phyloP scores from a whole-genome alignment of 139 green algal species.

The Chlamydomonas applanata region DNA sequence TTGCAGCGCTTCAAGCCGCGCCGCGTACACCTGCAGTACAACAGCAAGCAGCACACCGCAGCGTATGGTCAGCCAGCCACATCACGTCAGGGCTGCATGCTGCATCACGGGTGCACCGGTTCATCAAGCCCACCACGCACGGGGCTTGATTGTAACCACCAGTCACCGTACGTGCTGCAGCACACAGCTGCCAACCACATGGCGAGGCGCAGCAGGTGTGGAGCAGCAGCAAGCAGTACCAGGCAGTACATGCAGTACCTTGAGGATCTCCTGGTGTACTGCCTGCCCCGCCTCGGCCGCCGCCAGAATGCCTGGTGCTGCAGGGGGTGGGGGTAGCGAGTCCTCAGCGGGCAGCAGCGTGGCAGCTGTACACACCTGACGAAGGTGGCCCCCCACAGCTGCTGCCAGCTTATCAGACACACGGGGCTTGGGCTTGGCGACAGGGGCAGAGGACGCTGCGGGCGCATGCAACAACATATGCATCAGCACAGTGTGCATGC shows the following conservation, averaged over 20 bases:
- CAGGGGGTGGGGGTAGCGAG: too few species aligned
- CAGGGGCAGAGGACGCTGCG: too few species aligned
- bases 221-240: too few species aligned
- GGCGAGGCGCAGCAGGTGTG: slow-evolving; percentile 1
- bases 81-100: too few species aligned
- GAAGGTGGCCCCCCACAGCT: background rate
- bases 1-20: slow-evolving; percentile 1
- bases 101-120: too few species aligned
- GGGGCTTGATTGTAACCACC: too few species aligned
- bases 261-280: background rate
- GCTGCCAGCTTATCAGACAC: background rate
- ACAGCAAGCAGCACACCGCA: slow-evolving; percentile 17
- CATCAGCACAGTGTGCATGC: too few species aligned
- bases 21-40: slow-evolving; percentile 29
- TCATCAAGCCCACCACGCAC: too few species aligned
- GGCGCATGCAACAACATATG: too few species aligned
- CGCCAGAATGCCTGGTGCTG: background rate
- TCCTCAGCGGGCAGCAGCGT: background rate
- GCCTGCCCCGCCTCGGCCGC: background rate
- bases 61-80: too few species aligned
- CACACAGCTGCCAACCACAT: too few species aligned
- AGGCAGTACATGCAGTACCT: background rate
- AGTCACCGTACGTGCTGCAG: too few species aligned
- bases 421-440: background rate
- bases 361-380: background rate